A percentile compares a stretch with the other conserved stretches of the same genome.
These are phyloP conservation scores for Rhododendron mucronatum DNA, from an alignment of 148 eudicot genomes.

Conservation along the genomic window DNA sequence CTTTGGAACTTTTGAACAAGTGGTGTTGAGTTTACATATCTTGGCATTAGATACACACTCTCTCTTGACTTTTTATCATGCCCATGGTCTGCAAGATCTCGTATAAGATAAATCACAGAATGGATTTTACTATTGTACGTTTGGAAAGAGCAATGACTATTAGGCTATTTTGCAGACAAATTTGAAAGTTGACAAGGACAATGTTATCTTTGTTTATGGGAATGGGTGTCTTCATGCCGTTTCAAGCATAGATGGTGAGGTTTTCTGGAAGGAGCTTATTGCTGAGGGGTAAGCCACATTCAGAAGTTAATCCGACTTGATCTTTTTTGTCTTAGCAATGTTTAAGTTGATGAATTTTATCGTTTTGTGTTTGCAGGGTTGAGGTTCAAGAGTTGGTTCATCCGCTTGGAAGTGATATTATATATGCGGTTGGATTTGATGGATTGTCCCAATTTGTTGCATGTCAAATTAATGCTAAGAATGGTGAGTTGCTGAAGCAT, in stretches of 20 bases:
- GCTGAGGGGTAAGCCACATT: slow-evolving; percentile 56
- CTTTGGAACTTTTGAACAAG: neutral
- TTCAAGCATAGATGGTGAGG: slow-evolving; percentile 87
- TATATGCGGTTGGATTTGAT: slow-evolving; percentile 65
- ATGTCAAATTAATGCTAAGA: slow-evolving; percentile 55
- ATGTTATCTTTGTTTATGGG: slow-evolving; percentile 61
- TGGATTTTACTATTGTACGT: neutral
- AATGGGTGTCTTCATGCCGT: slow-evolving; percentile 74
- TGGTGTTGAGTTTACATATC: neutral
- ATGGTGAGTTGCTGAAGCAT: slow-evolving; percentile 69
- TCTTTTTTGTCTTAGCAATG: neutral
- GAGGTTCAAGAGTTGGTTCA: slow-evolving; percentile 68
- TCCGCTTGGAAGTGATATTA: slow-evolving; percentile 48
- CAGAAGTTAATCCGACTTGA: slow-evolving; percentile 3
- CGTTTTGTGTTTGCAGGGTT: slow-evolving; percentile 47
- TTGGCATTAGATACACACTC: neutral
- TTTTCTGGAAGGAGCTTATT: slow-evolving; percentile 73
- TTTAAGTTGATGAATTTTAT: slow-evolving; percentile 12
- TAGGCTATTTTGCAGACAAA: slow-evolving; percentile 45
- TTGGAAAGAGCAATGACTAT: neutral
- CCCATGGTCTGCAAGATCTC: neutral
- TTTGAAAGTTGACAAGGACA: slow-evolving; percentile 66
- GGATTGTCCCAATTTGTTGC: slow-evolving; percentile 47
- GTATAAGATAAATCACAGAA: too few species aligned
- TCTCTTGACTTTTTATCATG: neutral